Evolutionary conservation across 345 rosid genomes (phyloP).

Genomic region (Litchi chinensis): DNA sequence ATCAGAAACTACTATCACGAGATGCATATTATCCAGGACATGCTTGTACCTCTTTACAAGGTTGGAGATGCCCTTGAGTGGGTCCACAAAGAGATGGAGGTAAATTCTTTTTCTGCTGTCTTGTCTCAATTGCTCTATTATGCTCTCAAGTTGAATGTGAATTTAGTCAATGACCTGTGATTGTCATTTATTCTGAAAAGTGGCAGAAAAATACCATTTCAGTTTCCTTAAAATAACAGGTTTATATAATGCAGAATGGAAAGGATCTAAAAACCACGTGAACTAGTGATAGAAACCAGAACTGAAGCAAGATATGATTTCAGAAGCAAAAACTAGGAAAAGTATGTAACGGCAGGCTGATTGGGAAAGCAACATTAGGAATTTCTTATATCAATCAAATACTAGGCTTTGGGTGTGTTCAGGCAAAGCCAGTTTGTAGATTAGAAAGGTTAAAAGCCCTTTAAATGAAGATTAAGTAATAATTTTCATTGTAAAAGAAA

Average conservation of each 20-base stretch:
- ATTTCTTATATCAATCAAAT: background rate
- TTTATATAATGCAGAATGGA: background rate
- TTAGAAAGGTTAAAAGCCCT: background rate
- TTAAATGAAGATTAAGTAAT: background rate
- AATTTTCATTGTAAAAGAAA: no score
- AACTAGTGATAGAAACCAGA: background rate
- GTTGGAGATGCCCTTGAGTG: constrained; percentile 96
- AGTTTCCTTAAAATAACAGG: background rate
- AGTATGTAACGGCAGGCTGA: background rate
- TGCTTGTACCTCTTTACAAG: constrained; percentile 98
- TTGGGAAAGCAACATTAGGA: background rate
- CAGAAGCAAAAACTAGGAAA: background rate
- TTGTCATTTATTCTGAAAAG: background rate
- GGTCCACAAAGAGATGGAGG: constrained; percentile 98
- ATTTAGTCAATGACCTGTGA: background rate
- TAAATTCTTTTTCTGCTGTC: constrained; percentile 25
- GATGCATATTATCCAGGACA: constrained; percentile 95
- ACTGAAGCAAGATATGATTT: background rate
- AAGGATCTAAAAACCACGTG: background rate
- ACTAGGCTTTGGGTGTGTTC: background rate
- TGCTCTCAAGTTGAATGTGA: background rate
- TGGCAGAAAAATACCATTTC: background rate
- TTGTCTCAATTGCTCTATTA: background rate
- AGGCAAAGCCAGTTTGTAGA: background rate
- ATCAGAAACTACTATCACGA: constrained; percentile 97